Evolutionary conservation across 176 grass and related monocot genomes (phyloP).

Genomic region (barley (Hordeum vulgare)): MorexV3_pseudomolecules_assembly NC_058524.1:515200064-515200563

Average conservation of each 20-base stretch:
- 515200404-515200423: too few species aligned
- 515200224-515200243: constrained; percentile 85
- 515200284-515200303: constrained; percentile 45
- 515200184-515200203: too few species aligned
- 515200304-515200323: constrained; percentile 86
- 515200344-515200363: too few species aligned
- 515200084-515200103: too few species aligned
- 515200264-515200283: constrained; percentile 95
- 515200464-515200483: not conserved
- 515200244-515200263: constrained; percentile 86
- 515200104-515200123: not conserved
- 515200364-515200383: too few species aligned
- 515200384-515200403: too few species aligned
- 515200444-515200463: too few species aligned
- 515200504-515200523: not conserved
- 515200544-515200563: not conserved
- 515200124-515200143: constrained; percentile 63
- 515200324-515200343: too few species aligned
- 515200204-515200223: constrained; percentile 65
- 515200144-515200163: constrained; percentile 62
- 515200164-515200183: constrained; percentile 81
- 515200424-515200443: too few species aligned
- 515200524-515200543: not conserved
- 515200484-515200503: not conserved
- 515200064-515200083: too few species aligned